Base-by-base conservation (phyloP, 495 filamentous ascomycete genomes). In the Neurospora sp. region DNA sequence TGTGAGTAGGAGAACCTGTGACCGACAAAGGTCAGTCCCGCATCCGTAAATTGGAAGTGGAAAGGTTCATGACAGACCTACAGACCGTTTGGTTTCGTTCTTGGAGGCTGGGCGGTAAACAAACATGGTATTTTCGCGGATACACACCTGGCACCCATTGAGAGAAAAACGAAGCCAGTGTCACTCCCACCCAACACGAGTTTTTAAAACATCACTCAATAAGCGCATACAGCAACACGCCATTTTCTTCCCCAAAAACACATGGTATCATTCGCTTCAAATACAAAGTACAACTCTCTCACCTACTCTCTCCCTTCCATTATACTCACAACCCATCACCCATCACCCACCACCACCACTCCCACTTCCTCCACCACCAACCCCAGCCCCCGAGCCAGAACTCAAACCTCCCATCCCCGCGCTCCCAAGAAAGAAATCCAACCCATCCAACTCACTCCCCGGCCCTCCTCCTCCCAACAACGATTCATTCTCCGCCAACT, bases 401-500 rank as follows among this genome's bases (percentile, higher is more conserved):
- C 11, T 14, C 23, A 35, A 5, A 1, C 54, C 54, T 35, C 71
- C 42, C 1, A 54, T 35, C 27, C 44, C 71, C 18, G 44, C 31
- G 1, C 1, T 69, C 2, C 44, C 73, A 23, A 93, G 79, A 76
- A 93, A 93, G 82, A 92, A 94, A 75, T 92, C 91, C 73, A 92
- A 76, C 27, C 54, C 54, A 73, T 81, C 79, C 60, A 80, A 42
- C 78, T 93, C 91, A 77, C 88, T 92, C 38, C 90, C 90, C 14
- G 79, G 76, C 5, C 85, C 49, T 60, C 49, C 49, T 14, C 49
- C 49, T 1, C 23, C 49, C 11, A 27, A 12, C 2, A 79, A 75
- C 35, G 89, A 85, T 78, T 93, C 92, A 77, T 93, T 93, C 80
- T 94, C 91, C 0, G 92, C 92, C 72, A 95, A 81, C 82, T 94